phyloP scores from a whole-genome alignment of 1,284 basidiomycete genomes.

The Exobasidium rhododendri region DNA sequence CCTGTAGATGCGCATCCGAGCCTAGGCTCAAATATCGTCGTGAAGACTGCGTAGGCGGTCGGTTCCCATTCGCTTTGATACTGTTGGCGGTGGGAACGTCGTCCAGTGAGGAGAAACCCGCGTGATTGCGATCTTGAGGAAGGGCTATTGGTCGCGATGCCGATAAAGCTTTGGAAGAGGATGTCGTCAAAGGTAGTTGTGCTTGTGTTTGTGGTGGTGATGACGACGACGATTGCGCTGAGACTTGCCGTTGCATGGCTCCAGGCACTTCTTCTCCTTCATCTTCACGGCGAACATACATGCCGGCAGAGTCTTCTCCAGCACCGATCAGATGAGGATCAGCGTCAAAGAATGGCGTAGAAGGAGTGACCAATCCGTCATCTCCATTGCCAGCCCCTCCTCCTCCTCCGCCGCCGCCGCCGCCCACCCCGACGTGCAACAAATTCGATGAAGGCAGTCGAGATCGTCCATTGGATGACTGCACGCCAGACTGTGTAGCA shows the following conservation, averaged over 20 bases:
- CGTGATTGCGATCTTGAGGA: neutral
- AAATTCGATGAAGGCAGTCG: neutral
- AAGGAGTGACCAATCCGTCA: slow-evolving; percentile 30
- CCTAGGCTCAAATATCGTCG: neutral
- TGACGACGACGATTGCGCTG: no score
- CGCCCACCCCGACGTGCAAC: neutral
- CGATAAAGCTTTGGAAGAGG: no score
- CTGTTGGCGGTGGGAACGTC: neutral
- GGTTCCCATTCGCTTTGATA: neutral
- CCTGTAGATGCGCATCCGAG: neutral
- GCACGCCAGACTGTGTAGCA: neutral
- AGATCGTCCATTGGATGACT: neutral
- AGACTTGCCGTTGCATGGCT: no score
- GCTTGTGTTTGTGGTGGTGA: no score
- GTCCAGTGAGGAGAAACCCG: neutral
- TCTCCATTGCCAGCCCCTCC: slow-evolving; percentile 22
- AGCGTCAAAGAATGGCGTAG: slow-evolving; percentile 43
- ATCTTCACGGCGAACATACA: no score
- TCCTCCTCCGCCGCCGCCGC: no score
- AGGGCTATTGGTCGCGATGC: no score
- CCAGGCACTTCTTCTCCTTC: no score
- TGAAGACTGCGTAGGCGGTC: neutral
- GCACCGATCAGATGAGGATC: slow-evolving; percentile 6
- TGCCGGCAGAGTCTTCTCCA: neutral
- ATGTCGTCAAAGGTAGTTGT: no score